A percentile compares a stretch with the other conserved stretches of the same genome.
Conservation (phyloP, 371 early-diverging fungal genomes). For the Scutellospora calospora region DNA sequence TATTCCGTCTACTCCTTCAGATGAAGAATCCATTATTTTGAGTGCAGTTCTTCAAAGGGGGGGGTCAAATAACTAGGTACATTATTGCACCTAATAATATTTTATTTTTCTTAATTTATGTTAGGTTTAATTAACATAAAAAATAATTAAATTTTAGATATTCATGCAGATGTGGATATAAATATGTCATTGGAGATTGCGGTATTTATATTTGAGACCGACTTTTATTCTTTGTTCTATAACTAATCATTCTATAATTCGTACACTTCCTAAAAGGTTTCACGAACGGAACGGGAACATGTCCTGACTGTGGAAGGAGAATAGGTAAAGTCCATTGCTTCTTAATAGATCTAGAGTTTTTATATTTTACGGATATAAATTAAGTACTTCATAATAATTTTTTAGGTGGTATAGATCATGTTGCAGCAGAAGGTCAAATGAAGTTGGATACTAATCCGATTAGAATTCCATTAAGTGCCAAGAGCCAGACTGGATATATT, state of each 20-base stretch:
- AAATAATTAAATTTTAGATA: slow-evolving; percentile 1
- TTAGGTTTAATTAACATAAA: not conserved
- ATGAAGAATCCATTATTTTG: not conserved
- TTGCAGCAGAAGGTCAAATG: not conserved
- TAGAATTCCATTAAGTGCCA: not conserved
- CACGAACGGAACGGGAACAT: too few species aligned
- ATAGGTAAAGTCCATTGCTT: too few species aligned
- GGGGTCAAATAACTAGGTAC: not conserved
- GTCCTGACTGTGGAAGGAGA: too few species aligned
- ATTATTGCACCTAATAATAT: not conserved
- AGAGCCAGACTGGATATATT: slow-evolving; percentile 26
- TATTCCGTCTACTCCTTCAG: slow-evolving; percentile 19
- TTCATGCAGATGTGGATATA: slow-evolving; percentile 37
- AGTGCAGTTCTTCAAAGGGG: not conserved
- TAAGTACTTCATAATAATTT: too few species aligned
- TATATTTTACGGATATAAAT: too few species aligned
- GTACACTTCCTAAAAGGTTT: too few species aligned
- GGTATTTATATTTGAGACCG: slow-evolving; percentile 13
- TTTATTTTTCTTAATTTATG: not conserved
- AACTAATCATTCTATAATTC: too few species aligned
- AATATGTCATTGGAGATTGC: slow-evolving; percentile 27
- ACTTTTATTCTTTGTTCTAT: too few species aligned
- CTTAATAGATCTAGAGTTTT: too few species aligned
- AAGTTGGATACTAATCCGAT: not conserved
- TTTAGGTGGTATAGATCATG: slow-evolving; percentile 22